Base-by-base conservation (phyloP, 495 filamentous ascomycete genomes). In the Tuber aestivum region DNA sequence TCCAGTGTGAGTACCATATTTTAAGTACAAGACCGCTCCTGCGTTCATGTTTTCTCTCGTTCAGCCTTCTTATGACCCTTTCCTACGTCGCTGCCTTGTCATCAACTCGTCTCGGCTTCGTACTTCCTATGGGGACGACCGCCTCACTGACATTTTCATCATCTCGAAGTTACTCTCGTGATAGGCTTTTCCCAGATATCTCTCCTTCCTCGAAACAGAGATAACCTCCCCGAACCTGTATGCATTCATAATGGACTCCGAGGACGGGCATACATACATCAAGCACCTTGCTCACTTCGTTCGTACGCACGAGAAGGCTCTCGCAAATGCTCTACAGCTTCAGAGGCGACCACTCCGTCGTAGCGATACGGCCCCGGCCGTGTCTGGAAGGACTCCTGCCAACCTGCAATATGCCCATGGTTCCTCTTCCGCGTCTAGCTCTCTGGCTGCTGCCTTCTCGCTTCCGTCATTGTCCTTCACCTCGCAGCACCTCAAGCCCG, bases 201-300 rank as follows among this genome's bases (percentile, higher is more conserved):
- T 75, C 61, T 69, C 45, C 35, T 71, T 74, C 41, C 70, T 70
- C 40, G 74, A 41, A 71, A 69, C 38, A 40, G 70, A 68, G 71
- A 80, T 48, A 44, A 70, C 50, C 10, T 61, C 73, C 61, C 42
- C 21, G 72, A 74, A 82, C 73, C 74, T 70, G 75, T 50, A 82
- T 82, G 81, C 77, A 80, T 80, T 69, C 69, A 78, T 77, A 77
- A 92, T 92, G 91, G 90, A 92, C 83, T 91, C 90, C 84, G 92
- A 93, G 90, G 93, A 97, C 89, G 93, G 93, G 86, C 90, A 93
- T 87, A 86, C 91, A 84, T 97, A 94, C 86, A 88, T 95, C 80
- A 97, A 94, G 94, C 95, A 95, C 86, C 89, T 99, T 77, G 94
- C 95, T 78, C 91, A 90, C 84, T 98, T 97, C 85, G 94, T 99